These are phyloP conservation scores for Populus euphratica DNA, from an alignment of 345 rosid species.

Conservation along the genomic window DNA sequence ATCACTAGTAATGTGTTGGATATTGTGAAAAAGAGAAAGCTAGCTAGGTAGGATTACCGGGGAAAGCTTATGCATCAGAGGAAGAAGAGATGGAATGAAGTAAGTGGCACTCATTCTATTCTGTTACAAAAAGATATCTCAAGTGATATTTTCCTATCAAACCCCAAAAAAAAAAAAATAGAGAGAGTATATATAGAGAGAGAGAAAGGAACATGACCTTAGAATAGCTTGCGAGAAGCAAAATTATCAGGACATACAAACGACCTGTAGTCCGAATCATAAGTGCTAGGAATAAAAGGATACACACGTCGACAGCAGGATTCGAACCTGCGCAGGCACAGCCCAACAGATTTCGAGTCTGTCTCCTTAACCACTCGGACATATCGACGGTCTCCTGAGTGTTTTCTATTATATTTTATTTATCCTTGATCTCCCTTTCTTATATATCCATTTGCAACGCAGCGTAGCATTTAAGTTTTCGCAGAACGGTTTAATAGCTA, in stretches of 20 bases:
- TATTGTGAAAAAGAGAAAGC: not conserved
- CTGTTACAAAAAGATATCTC: not conserved
- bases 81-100: constrained; percentile 34
- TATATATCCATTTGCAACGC: fast-evolving
- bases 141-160: not conserved
- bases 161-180: not conserved
- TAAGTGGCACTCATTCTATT: constrained; percentile 33
- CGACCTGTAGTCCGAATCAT: not conserved
- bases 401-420: fast-evolving
- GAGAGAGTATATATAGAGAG: not conserved
- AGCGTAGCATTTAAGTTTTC: no score
- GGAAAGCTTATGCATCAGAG: not conserved
- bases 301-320: constrained; percentile 87
- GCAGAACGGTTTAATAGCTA: not conserved
- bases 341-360: constrained; percentile 99
- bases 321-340: constrained; percentile 99
- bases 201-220: not conserved
- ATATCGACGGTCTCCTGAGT: constrained; percentile 24
- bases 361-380: constrained; percentile 99
- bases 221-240: not conserved
- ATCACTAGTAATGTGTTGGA: not conserved
- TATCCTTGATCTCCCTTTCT: fast-evolving
- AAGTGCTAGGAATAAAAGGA: not conserved
- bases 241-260: not conserved
- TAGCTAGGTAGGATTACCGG: not conserved